Conservation (phyloP, 352 stramenopile species). For the Globisporangium nodosum region DNA sequence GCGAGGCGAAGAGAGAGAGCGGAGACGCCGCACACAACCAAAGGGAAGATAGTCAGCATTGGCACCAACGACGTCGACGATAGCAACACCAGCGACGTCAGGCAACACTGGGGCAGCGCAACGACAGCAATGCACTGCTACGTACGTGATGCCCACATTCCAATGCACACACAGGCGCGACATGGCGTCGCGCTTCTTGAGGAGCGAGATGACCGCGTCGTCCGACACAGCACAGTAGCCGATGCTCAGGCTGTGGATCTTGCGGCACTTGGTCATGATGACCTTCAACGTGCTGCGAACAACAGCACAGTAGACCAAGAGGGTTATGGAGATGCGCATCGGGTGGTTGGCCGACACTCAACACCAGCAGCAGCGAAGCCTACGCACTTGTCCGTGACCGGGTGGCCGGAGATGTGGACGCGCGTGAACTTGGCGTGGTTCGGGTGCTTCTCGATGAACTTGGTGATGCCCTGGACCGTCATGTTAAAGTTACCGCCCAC, state of each 20-base stretch:
- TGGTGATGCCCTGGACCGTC: constrained; percentile 80
- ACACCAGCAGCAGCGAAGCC: neutral
- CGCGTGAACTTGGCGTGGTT: constrained; percentile 88
- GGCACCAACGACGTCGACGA: neutral
- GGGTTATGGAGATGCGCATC: neutral
- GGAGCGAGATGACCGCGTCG: constrained; percentile 75
- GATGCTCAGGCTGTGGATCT: constrained; percentile 82
- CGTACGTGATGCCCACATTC: constrained; percentile 85
- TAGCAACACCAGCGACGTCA: no score
- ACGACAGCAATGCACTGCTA: constrained; percentile 1
- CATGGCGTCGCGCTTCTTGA: constrained; percentile 81
- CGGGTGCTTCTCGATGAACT: constrained; percentile 85
- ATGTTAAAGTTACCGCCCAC: constrained; percentile 88
- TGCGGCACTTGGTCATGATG: constrained; percentile 87
- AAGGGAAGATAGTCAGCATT: neutral
- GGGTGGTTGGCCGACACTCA: neutral
- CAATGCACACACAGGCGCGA: constrained; percentile 77
- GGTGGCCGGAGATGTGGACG: constrained; percentile 80
- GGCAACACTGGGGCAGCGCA: neutral
- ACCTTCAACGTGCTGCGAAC: constrained; percentile 66
- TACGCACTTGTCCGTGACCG: constrained; percentile 75
- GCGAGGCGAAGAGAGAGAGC: no score
- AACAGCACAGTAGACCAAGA: neutral
- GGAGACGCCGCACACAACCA: neutral
- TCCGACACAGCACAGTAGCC: constrained; percentile 85